These are phyloP conservation scores for Leccinum truebloodii DNA, from an alignment of 768 basidiomycete genomes.

Conservation along the genomic window DNA sequence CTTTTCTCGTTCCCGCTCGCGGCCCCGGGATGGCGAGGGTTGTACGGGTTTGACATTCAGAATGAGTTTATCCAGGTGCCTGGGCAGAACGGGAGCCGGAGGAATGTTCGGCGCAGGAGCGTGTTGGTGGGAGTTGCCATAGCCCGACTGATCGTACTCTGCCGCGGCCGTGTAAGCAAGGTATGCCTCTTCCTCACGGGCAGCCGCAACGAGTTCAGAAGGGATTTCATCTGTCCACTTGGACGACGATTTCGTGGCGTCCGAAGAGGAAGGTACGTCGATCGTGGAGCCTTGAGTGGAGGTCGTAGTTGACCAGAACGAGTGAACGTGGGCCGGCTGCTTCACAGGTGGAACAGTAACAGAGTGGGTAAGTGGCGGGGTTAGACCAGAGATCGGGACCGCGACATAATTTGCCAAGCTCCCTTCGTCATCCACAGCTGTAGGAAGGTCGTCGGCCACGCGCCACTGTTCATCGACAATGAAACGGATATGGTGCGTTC, in stretches of 20 bases:
- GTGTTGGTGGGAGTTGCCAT: constrained; percentile 37
- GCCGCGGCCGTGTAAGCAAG: constrained; percentile 41
- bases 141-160: constrained; percentile 35
- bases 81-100: constrained; percentile 82
- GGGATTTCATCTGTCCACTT: constrained; percentile 84
- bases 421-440: constrained; percentile 92
- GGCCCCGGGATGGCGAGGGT: constrained; percentile 34
- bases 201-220: constrained; percentile 72
- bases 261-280: constrained; percentile 27
- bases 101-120: constrained; percentile 79
- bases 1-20: constrained; percentile 38
- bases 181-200: constrained; percentile 80
- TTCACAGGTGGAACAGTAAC: constrained; percentile 36
- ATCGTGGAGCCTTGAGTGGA: constrained; percentile 34
- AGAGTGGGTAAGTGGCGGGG: constrained; percentile 35
- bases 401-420: constrained; percentile 93
- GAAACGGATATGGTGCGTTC: constrained; percentile 94
- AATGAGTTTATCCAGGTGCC: constrained; percentile 93
- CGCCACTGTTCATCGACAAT: constrained; percentile 90
- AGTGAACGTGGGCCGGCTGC: constrained; percentile 33
- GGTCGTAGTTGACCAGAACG: constrained; percentile 46
- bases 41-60: constrained; percentile 56
- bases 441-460: constrained; percentile 75
- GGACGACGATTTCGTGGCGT: constrained; percentile 32
- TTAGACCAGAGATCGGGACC: constrained; percentile 35